Evolutionary conservation across 371 early-diverging fungal genomes (phyloP), one percentile per base, ranked within the genome.

Genomic region (Conidiobolus incongruus): DNA sequence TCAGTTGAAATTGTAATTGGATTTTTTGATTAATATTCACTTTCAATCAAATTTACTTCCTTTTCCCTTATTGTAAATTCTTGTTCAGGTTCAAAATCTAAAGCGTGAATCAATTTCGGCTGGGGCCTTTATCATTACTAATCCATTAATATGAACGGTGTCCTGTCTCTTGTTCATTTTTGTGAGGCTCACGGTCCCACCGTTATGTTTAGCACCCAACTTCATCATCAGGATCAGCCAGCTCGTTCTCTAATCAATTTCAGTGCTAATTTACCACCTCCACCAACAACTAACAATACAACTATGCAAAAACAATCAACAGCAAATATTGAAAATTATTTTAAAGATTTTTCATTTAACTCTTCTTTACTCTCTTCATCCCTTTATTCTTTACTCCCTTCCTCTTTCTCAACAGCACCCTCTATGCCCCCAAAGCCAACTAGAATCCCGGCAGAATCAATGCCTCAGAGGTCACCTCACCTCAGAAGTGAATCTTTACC

Each of bases 171-270:
- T 7, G 47, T 65, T 29, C 66, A 65, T 45, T 71, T 71, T 49
- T 71, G 72, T 46, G 72, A 71, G 40, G 56, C 58, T 15, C 66
- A 71, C 48, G 72, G 72, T 1, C 69, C 69, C 11, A 61, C 63
- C 32, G 60, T 66, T 22, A 62, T 67, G 17, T 60, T 62, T 45
- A 66, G 69, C 46, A 71, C 72, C 5, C 72, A 71, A 45, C 51
- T 62, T 3, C 53, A 61, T 28, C 69, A 65, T 36, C 47, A 52
- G 8, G 40, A 46, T 20, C 50, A 41, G 35, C 42, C 30, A 38
- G 16, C 22, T n/a, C 32, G 16, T 13, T 44, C 36, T 2, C 28
- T 35, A 23, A 35, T 35, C 34, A 35, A 34, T 28, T 34, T 44
- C 36, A 22, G 19, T 12, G 28, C n/a, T 13, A 10, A 41, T 41